Evolutionary conservation across 345 rosid genomes (phyloP).

Genomic region (Acer campestre): DNA sequence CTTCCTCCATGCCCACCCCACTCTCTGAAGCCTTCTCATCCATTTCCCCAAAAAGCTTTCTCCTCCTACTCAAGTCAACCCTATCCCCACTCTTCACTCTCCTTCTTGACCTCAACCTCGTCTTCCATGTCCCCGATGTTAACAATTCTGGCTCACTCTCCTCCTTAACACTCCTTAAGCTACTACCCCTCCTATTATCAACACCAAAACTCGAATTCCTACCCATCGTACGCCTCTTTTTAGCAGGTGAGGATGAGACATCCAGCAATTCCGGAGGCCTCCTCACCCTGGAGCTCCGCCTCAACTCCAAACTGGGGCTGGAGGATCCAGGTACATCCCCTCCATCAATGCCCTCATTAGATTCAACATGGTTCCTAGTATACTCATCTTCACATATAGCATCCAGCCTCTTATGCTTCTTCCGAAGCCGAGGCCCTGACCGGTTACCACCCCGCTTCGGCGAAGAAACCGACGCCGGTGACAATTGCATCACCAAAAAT

Average conservation of each 20-base stretch:
- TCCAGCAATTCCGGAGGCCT: slow-evolving; percentile 72
- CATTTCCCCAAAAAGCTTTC: slow-evolving; percentile 56
- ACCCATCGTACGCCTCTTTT: slow-evolving; percentile 48
- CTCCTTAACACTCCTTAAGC: slow-evolving; percentile 30
- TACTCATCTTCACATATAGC: slow-evolving; percentile 78
- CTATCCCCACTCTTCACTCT: slow-evolving; percentile 25
- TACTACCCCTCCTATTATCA: slow-evolving; percentile 16
- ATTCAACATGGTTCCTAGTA: slow-evolving; percentile 65
- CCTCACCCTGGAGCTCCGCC: slow-evolving; percentile 79
- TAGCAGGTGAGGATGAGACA: slow-evolving; percentile 75
- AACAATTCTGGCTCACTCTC: slow-evolving; percentile 24
- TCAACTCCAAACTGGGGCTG: slow-evolving; percentile 47
- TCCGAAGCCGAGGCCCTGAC: slow-evolving; percentile 61
- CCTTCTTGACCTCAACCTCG: slow-evolving; percentile 63
- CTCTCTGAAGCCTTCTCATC: slow-evolving; percentile 22
- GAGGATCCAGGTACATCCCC: slow-evolving; percentile 22
- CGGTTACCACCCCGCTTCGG: slow-evolving; percentile 32
- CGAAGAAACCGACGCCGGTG: slow-evolving; percentile 48
- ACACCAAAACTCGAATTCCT: slow-evolving; percentile 28
- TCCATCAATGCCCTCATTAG: slow-evolving; percentile 30
- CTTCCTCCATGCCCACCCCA: slow-evolving; percentile 27
- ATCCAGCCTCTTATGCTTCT: slow-evolving; percentile 88
- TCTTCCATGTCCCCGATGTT: slow-evolving; percentile 56
- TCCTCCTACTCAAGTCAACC: slow-evolving; percentile 35
- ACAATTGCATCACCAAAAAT: slow-evolving; percentile 62